phyloP scores from a whole-genome alignment of 805 yeast species.

The Priceomyces fermenticarens region DNA sequence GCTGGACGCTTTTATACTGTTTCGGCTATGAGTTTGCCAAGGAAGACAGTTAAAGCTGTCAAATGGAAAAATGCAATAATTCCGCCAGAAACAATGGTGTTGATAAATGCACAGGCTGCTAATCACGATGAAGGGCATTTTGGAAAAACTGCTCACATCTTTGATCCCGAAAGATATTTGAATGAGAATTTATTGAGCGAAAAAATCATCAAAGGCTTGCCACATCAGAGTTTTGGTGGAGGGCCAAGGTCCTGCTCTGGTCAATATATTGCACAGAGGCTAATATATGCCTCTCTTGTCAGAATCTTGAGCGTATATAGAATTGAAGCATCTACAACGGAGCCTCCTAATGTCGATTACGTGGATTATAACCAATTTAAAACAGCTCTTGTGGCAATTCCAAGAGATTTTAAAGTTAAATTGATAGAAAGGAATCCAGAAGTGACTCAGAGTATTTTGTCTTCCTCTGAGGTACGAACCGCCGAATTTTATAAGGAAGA shows the following conservation, averaged over 20 bases:
- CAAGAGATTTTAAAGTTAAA: constrained; percentile 5
- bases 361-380: constrained; percentile 5
- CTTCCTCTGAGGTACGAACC: constrained; percentile 2
- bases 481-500: constrained; percentile 2
- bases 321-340: constrained; percentile 4
- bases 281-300: constrained; percentile 3
- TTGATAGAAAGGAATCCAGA: constrained; percentile 4
- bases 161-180: constrained; percentile 5
- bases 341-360: constrained; percentile 4
- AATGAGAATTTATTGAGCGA: constrained; percentile 4
- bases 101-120: constrained; percentile 6
- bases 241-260: constrained; percentile 7
- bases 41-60: constrained; percentile 4
- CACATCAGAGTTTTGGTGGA: constrained; percentile 7
- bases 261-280: constrained; percentile 5
- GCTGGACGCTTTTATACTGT: constrained; percentile 6
- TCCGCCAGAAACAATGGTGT: constrained; percentile 5
- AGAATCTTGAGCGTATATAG: constrained; percentile 2
- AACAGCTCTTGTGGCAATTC: constrained; percentile 6
- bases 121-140: constrained; percentile 4
- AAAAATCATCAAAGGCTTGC: constrained; percentile 5
- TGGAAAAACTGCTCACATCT: constrained; percentile 1
- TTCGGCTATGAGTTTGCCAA: constrained; percentile 5
- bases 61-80: constrained; percentile 4
- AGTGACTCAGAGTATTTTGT: neutral